Evolutionary conservation across 2,329 filamentous ascomycete genomes (phyloP), one percentile per base, ranked within the genome.

Genomic region (Fusarium sp.): DNA sequence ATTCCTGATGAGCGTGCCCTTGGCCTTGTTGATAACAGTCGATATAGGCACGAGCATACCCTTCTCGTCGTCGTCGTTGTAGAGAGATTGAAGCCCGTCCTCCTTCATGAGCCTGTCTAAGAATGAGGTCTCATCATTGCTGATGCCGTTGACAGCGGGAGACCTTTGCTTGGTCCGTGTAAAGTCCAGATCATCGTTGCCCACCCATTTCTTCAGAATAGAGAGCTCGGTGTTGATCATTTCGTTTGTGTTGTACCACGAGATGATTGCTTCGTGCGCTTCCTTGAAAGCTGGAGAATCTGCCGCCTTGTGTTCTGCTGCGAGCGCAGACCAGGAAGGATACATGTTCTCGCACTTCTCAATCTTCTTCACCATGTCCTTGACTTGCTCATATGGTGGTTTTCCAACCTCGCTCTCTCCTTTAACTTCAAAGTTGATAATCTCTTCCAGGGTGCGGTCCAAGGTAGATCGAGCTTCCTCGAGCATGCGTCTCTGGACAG

Each of bases 161-260:
- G 94, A 92, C 68, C 90, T 90, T 63, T 91, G 88, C 73, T 93
- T 92, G 25, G 92, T 89, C 79, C 93, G 93, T 60, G 91, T 91
- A 80, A 98, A 99, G 83, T 98, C 95, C 43, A 99, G 89, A 80
- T 98, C 95, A 40, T 95, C 92, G 80, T 99, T 99, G 64, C 97
- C 97, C 30, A 99, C 97, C 97, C 97, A 99, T 72, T 93, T 95
- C 82, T 97, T 95, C 72, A 99, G 84, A 73, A 98, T 95, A 15
- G 92, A 91, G 68, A 99, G 89, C 82, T 99, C 94, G 3, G 94
- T 98, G 82, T 97, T 98, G 87, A 99, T 98, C 80, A 98, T 91
- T 80, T 96, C 92, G 35, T 95, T 98, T 61, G 95, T 98, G 83
- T 98, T 99, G 86, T 98, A 93, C 97, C 97, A 99, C 4, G 96